Evolutionary conservation across 2,329 filamentous ascomycete species (phyloP).

Genomic region (Ilyonectria mors-panacis): DNA sequence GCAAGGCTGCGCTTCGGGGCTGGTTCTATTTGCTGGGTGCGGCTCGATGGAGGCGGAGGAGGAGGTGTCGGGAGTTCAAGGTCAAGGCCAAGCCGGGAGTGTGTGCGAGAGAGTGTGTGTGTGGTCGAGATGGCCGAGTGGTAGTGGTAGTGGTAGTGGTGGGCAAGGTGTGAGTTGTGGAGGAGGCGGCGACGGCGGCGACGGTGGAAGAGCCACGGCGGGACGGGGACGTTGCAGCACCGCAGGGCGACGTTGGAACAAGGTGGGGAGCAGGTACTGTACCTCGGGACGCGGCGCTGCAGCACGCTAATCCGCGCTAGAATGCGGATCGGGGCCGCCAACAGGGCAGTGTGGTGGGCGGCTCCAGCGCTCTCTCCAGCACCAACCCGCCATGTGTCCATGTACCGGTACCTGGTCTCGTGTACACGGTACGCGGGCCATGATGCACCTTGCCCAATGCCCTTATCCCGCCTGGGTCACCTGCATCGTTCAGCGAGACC

Average conservation of each 20-base stretch:
- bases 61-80: constrained; percentile 7
- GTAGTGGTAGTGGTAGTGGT: not conserved
- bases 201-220: constrained; percentile 20
- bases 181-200: constrained; percentile 25
- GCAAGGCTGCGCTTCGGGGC: constrained; percentile 23
- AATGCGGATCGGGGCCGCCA: not conserved
- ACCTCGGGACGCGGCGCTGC: constrained; percentile 4
- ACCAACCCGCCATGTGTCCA: constrained; percentile 34
- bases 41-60: constrained; percentile 6
- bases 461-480: constrained; percentile 44
- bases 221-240: constrained; percentile 21
- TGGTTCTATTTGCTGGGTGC: not conserved
- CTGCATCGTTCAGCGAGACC: constrained; percentile 40
- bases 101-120: constrained; percentile 5
- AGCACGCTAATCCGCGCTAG: not conserved
- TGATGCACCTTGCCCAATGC: constrained; percentile 26
- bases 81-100: not conserved
- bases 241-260: constrained; percentile 7
- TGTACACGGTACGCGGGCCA: constrained; percentile 24
- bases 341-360: constrained; percentile 10
- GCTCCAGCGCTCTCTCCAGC: not conserved
- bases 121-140: constrained; percentile 10
- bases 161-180: constrained; percentile 21
- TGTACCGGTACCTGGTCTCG: constrained; percentile 36
- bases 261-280: constrained; percentile 19